Evolutionary conservation across 352 stramenopile genomes (phyloP).

Genomic region (Phytophthora rubi): DNA sequence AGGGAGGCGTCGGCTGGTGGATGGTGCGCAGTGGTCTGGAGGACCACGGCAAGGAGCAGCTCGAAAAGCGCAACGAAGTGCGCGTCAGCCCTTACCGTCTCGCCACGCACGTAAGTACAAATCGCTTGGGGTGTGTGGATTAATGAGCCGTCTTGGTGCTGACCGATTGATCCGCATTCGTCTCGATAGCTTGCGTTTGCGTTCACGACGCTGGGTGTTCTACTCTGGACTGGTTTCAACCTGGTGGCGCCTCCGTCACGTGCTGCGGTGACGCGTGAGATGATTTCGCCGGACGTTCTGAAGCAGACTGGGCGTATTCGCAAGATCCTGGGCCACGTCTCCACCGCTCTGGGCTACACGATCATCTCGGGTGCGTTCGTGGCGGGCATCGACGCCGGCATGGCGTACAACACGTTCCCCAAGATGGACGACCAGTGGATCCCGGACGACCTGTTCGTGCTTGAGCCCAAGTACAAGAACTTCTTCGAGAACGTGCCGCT

Average conservation of each 20-base stretch:
- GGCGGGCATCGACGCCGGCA: constrained; percentile 98
- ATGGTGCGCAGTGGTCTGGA: constrained; percentile 99
- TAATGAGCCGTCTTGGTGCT: background rate
- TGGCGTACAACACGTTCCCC: constrained; percentile 98
- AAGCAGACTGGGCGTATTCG: constrained; percentile 69
- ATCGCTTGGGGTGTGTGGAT: background rate
- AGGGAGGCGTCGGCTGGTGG: constrained; percentile 97
- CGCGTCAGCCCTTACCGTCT: constrained; percentile 97
- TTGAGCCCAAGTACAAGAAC: constrained; percentile 93
- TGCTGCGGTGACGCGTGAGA: constrained; percentile 66
- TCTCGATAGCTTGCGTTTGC: constrained; percentile 92
- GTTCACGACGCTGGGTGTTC: constrained; percentile 95
- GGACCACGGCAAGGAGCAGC: constrained; percentile 87
- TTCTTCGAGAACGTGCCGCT: constrained; percentile 98
- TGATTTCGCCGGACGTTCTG: constrained; percentile 81
- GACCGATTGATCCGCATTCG: constrained; percentile 7
- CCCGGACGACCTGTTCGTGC: constrained; percentile 92
- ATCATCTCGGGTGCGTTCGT: constrained; percentile 95
- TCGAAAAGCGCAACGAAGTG: constrained; percentile 93
- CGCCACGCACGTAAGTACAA: constrained; percentile 89
- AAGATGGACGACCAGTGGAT: constrained; percentile 97
- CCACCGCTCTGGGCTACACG: constrained; percentile 78
- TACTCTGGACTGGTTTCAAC: constrained; percentile 96
- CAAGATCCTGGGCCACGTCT: constrained; percentile 65
- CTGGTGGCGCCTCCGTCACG: constrained; percentile 83